These are phyloP conservation scores for Scedosporium aurantiacum DNA, from an alignment of 2,329 filamentous ascomycete genomes.

Conservation along the genomic window DNA sequence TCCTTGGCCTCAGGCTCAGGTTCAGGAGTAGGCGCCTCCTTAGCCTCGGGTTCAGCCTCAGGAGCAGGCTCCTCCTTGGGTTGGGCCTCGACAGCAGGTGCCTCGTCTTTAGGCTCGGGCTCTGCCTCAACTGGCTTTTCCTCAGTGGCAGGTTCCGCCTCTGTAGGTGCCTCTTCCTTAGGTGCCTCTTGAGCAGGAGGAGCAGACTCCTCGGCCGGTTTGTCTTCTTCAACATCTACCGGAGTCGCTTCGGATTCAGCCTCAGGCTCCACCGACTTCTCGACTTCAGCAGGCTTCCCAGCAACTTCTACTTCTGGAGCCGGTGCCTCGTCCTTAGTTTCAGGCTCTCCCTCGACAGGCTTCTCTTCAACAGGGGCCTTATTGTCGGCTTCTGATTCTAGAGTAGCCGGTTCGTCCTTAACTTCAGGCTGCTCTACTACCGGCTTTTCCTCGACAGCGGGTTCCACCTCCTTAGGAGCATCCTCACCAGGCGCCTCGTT, in stretches of 20 bases:
- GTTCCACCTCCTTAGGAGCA: not conserved
- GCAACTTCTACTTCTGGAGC: not conserved
- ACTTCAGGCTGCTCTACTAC: not conserved
- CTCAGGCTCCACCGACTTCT: too few relatives aligned
- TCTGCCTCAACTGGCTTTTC: conserved; percentile 3
- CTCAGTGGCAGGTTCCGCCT: not conserved
- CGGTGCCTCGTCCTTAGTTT: too few relatives aligned
- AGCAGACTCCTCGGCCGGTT: not conserved
- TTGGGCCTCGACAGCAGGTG: not conserved
- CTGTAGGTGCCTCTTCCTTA: conserved; percentile 3
- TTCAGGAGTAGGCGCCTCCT: too few relatives aligned
- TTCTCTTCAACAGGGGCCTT: not conserved
- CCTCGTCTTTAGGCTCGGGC: not conserved
- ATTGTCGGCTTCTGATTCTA: not conserved
- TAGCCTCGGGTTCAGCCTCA: too few relatives aligned
- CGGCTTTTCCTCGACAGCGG: not conserved
- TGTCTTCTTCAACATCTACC: not conserved
- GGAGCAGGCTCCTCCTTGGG: not conserved
- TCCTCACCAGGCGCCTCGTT: conserved; percentile 1
- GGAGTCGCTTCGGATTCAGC: too few relatives aligned
- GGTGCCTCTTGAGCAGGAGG: conserved; percentile 1
- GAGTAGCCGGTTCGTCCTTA: not conserved
- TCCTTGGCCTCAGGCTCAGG: not conserved
- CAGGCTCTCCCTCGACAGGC: too few relatives aligned
- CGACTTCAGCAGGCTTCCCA: not conserved